Percentiles rank a stretch among this genome's conserved stretches.
Evolutionary conservation across 768 basidiomycete species (phyloP).

Genomic region (Cyclocybe aegerita): DNA sequence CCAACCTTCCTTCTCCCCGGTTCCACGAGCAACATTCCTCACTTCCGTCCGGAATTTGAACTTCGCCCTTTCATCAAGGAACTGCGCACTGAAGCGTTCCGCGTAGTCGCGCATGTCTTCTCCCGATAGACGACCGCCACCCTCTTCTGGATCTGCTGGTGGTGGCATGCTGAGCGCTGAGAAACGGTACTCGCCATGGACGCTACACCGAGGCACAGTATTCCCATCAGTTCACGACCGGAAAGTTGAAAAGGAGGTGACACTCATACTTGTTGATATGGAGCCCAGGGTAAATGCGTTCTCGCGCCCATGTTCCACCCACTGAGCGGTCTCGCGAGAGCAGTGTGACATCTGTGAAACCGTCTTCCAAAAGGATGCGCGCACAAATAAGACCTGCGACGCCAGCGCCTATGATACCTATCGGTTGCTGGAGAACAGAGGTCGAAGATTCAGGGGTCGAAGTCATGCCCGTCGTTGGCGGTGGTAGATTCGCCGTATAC

Average conservation of each 20-base stretch:
- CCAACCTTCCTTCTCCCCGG: constrained; percentile 31
- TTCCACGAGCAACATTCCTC: constrained; percentile 38
- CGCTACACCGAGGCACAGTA: constrained; percentile 31
- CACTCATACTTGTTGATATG: constrained; percentile 54
- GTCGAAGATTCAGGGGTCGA: no score
- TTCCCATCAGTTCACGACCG: no score
- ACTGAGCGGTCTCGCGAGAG: constrained; percentile 53
- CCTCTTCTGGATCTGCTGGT: constrained; percentile 27
- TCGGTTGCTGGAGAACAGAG: constrained; percentile 15
- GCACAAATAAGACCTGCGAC: constrained; percentile 60
- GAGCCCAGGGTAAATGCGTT: constrained; percentile 56
- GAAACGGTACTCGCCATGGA: constrained; percentile 61
- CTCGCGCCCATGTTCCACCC: constrained; percentile 62
- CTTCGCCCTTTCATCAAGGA: constrained; percentile 34
- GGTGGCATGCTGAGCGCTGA: constrained; percentile 52
- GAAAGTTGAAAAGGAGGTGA: background rate
- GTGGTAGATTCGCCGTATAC: no score
- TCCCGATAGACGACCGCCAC: constrained; percentile 47
- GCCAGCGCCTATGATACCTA: constrained; percentile 57
- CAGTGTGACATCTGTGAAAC: constrained; percentile 53
- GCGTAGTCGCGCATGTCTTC: constrained; percentile 53
- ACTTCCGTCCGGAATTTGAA: constrained; percentile 49
- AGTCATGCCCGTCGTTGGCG: no score
- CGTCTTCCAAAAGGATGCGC: constrained; percentile 53
- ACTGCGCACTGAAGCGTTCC: constrained; percentile 45